Evolutionary conservation across 495 filamentous ascomycete species (phyloP), one percentile per base, ranked within the genome.

Genomic region (Aspergillus ellipticus): DNA sequence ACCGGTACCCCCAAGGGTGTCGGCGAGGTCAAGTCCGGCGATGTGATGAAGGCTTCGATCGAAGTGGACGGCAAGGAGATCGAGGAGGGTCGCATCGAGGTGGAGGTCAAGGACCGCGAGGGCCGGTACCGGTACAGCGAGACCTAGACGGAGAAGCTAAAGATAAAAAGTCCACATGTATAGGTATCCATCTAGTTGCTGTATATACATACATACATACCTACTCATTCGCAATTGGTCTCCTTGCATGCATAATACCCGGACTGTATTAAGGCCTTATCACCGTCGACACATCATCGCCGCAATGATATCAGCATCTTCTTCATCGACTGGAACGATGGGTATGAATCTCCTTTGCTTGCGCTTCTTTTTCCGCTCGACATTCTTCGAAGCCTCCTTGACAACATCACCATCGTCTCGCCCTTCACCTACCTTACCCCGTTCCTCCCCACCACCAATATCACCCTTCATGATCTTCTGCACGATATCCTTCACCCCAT

Each of bases 1-100:
- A 97, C 94, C 24, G 94, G 94, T 39, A 98, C 94, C 46, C 94
- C 94, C 39, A 97, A 97, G 80, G 94, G 94, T 9, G 95, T 97
- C 28, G 94, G 94, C 1, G 79, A 82, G 19, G 92, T 97, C 11
- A 80, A 82, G 49, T 82, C 88, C 2, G 94, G 94, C 1, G 95
- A 98, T 79, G 79, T 92, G 16, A 90, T 98, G 87, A 86, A 77
- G 53, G 90, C 90, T 17, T 89, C 94, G 16, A 80, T 97, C 60
- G 84, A 82, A 68, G 85, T 96, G 39, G 72, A 80, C 59, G 94
- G 93, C 35, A 85, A 87, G 76, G 91, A 93, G 71, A 71, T 97
- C 17, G 85, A 92, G 71, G 89, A 95, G 74, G 88, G 87, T 33
- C 85, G 78, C 65, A 92, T 97, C 55, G 87, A 92, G 74, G 90